Base-by-base conservation (phyloP, 2,329 filamentous ascomycete genomes). In the Tetracladium maxilliforme region DNA sequence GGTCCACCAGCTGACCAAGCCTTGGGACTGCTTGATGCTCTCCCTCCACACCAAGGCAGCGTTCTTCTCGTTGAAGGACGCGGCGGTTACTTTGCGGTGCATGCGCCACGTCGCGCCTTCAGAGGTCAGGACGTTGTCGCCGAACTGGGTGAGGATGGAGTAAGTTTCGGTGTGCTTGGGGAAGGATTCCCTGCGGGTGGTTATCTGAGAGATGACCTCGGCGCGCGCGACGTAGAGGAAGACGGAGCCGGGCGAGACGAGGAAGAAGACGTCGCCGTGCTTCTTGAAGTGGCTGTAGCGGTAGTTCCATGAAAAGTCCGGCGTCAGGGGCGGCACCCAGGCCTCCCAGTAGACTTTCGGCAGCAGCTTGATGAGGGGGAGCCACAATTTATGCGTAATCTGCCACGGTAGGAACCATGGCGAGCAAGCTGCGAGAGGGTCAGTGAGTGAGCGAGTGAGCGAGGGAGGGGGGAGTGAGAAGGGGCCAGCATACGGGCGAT, bases 51-150 rank as follows among this genome's bases (percentile, higher is more conserved):
- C 70, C 14, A 79, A 45, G 10, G 61, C 57, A 29, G 80, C 74
- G 45, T 82, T 86, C 49, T 64, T 71, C 52, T 87, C 80, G 29
- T 75, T 81, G 47, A 87, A 86, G 4, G 69, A 69, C 1, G 77
- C 70, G 15, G 72, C 67, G 1, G 71, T 76, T 21, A 73, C 63
- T 48, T 78, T 82, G 32, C 79, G 66, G 44, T 87, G 79, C 48
- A 67, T 61, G 16, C 71, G 70, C 80, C 78, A 87, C 15, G 64
- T 49, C 2, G 55, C 43, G 2, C 78, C 78, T 45, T 86, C 79
- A 3, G 73, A 70, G 1, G 69, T 70, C 13, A 86, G 49, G 3
- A 86, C 62, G 42, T 81, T 87, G 28, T 69, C 60, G 18, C 80
- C 79, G 42, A 76, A 86, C 13, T 77, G 52, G 23, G 70, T 60